Conservation (phyloP, 139 green algal species). For the Dunaliella primolecta region DNA sequence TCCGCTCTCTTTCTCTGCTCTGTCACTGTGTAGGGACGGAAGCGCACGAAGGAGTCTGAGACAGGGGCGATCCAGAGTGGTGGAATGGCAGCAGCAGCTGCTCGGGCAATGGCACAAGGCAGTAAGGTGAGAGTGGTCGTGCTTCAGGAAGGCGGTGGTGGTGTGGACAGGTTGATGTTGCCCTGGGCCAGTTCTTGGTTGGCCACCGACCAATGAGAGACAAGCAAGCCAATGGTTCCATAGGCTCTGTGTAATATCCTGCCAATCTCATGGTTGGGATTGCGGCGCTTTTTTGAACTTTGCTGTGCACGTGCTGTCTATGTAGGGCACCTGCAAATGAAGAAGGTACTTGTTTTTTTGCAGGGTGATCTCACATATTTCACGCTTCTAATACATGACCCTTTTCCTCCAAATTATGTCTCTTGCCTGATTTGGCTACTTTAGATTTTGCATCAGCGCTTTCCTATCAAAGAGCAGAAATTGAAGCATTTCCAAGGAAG, state of each 20-base stretch:
- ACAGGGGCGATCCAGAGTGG: constrained; percentile 37
- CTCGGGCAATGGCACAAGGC: constrained; percentile 39
- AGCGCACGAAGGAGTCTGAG: constrained; percentile 36
- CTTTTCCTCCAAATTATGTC: too few relatives aligned
- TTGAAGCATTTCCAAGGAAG: not conserved
- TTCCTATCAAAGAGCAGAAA: not conserved
- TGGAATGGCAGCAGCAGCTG: constrained; percentile 51
- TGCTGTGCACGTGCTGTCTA: not conserved
- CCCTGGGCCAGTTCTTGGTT: not conserved
- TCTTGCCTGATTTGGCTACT: too few relatives aligned
- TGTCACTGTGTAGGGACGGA: constrained; percentile 49
- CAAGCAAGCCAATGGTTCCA: too few relatives aligned
- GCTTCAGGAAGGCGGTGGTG: not conserved
- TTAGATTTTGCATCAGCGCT: not conserved
- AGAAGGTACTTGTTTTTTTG: not conserved
- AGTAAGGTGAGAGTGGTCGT: constrained; percentile 1
- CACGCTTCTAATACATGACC: too few relatives aligned
- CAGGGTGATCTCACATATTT: too few relatives aligned
- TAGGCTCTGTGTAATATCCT: not conserved
- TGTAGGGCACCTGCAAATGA: not conserved
- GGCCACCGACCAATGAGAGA: too few relatives aligned
- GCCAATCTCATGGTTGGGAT: not conserved
- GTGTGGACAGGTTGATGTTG: not conserved
- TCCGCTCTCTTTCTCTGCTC: too few relatives aligned
- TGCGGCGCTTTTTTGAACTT: not conserved